Conservation (phyloP, 768 basidiomycete genomes). For the Hygrophorus pudorinus region DNA sequence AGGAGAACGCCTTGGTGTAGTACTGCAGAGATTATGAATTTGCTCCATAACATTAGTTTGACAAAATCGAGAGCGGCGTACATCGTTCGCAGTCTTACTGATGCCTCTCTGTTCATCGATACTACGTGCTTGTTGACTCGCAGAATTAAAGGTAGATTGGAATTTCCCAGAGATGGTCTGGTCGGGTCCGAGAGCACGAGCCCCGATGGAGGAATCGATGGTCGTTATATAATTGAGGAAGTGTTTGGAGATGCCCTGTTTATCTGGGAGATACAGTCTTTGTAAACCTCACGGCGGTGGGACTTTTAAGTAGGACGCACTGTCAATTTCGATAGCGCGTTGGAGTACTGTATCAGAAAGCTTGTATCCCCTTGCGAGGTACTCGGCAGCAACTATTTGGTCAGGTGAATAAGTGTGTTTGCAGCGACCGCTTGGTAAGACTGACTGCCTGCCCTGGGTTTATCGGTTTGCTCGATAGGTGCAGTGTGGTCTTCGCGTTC, state of each 20-base stretch:
- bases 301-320: slow-evolving; percentile 19
- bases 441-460: slow-evolving; percentile 81
- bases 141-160: slow-evolving; percentile 51
- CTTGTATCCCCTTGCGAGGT: slow-evolving; percentile 82
- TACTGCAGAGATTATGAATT: slow-evolving; percentile 37
- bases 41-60: background rate
- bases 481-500: slow-evolving; percentile 25
- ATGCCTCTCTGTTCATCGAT: slow-evolving; percentile 80
- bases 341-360: slow-evolving; percentile 73
- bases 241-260: slow-evolving; percentile 79
- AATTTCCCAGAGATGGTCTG: slow-evolving; percentile 73
- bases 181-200: slow-evolving; percentile 65
- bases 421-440: background rate
- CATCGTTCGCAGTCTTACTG: slow-evolving; percentile 59
- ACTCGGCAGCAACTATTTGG: slow-evolving; percentile 74
- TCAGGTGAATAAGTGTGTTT: slow-evolving; percentile 1
- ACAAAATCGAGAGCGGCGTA: slow-evolving; percentile 19
- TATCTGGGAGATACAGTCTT: slow-evolving; percentile 28
- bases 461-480: slow-evolving; percentile 74
- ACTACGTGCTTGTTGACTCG: slow-evolving; percentile 57
- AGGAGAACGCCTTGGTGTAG: slow-evolving; percentile 66
- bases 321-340: slow-evolving; percentile 72
- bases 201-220: slow-evolving; percentile 63
- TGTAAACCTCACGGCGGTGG: background rate
- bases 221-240: slow-evolving; percentile 74